Evolutionary conservation across 768 basidiomycete species (phyloP).

Genomic region (Trametopsis cervina): DNA sequence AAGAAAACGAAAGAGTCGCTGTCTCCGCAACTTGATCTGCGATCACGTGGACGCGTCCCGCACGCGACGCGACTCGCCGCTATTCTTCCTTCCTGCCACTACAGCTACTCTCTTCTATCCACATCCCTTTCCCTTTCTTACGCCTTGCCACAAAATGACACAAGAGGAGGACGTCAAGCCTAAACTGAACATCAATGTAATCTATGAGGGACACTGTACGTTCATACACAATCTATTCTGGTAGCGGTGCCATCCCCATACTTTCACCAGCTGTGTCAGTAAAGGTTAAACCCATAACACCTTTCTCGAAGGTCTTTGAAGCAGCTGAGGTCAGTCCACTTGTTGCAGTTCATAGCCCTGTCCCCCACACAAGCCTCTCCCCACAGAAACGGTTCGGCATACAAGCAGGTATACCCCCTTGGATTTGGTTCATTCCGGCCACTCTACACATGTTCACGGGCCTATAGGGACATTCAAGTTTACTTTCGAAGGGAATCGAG

Average conservation of each 20-base stretch:
- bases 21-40: too few species aligned
- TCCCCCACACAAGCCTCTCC: background rate
- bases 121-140: too few species aligned
- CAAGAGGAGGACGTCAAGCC: conserved; percentile 5
- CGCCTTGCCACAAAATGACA: too few species aligned
- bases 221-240: background rate
- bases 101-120: background rate
- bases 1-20: too few species aligned
- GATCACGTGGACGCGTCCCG: too few species aligned
- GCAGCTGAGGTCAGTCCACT: conserved; percentile 1
- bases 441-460: background rate
- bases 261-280: background rate
- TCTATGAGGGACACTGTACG: conserved; percentile 2
- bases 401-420: background rate
- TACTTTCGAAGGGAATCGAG: conserved; percentile 1
- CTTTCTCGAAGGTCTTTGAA: conserved; percentile 7
- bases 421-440: background rate
- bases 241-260: background rate
- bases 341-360: background rate
- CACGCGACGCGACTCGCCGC: conserved; percentile 2
- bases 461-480: conserved; percentile 1
- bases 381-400: conserved; percentile 1
- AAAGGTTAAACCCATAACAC: conserved; percentile 5
- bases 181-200: conserved; percentile 1
- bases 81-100: background rate